Evolutionary conservation across 2,329 filamentous ascomycete genomes (phyloP).

Genomic region (Ophiocordyceps camponoti-saundersi): DNA sequence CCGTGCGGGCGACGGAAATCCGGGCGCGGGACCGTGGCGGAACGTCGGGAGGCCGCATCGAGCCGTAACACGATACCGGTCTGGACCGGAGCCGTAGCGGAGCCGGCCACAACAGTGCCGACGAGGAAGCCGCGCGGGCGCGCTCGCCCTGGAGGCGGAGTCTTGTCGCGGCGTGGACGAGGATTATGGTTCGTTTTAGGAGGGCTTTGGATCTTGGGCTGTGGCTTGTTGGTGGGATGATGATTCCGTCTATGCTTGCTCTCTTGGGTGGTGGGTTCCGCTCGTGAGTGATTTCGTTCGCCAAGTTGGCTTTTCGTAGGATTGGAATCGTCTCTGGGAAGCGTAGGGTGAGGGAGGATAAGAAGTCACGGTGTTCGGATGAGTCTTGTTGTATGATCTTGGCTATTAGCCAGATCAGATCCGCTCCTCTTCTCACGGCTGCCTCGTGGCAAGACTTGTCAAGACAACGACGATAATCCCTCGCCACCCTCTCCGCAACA

Average conservation of each 20-base stretch:
- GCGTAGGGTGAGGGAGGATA: not conserved
- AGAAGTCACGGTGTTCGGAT: not conserved
- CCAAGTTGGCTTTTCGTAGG: not conserved
- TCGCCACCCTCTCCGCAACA: not conserved
- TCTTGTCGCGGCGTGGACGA: not conserved
- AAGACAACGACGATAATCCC: not conserved
- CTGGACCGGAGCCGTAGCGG: not conserved
- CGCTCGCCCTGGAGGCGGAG: not conserved
- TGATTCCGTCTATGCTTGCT: not conserved
- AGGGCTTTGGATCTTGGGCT: not conserved
- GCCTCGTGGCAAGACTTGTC: not conserved
- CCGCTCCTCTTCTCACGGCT: constrained; percentile 8
- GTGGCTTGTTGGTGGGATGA: not conserved
- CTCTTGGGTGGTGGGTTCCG: not conserved
- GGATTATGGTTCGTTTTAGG: not conserved
- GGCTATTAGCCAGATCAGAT: constrained; percentile 18
- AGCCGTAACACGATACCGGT: not conserved
- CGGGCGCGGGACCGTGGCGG: not conserved
- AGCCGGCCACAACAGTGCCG: not conserved
- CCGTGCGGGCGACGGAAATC: not conserved
- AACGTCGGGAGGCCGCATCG: not conserved
- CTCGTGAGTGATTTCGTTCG: not conserved
- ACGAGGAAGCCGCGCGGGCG: not conserved
- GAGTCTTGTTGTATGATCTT: constrained; percentile 9
- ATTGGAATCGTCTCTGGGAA: not conserved